Base-by-base conservation (phyloP, 75 land plant genomes). In the Sequoiadendron giganteum region DNA sequence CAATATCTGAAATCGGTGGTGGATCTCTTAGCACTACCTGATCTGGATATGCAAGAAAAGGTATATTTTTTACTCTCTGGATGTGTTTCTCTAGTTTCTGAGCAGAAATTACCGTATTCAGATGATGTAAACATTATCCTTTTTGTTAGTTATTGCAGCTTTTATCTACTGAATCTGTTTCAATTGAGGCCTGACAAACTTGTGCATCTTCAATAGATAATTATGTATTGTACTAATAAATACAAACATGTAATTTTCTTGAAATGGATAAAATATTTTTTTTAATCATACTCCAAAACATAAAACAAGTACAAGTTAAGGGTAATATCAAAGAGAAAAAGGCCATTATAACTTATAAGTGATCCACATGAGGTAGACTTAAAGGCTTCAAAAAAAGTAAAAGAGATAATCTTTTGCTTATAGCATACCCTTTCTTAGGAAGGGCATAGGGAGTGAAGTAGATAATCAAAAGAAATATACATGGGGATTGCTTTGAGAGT, bases 1-100 rank as follows among this genome's bases (percentile, higher is more conserved):
- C 34, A 87, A 39, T 89, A 95, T 58, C 87, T 96, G 88, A 95
- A 95, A 90, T 89, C 96, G 42, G 95, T 98, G 78, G 97, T 98
- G 83, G 92, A 94, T 84, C 88, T 96, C n/a, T 73, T 90, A 15
- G 88, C 86, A 77, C 87, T 92, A 54, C 34, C 90, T 68, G 98
- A 98, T 86, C 90, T 98, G 88, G 99, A 98, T 91, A 94, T 96
- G 32, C 99, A 95, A 90, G 99, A 98, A 65, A 98, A 96, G 99
- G 99, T 94, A 32, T 32, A 32, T 76, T 40, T 39, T 47, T n/a
- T 39, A 43, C 47, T 48, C 36, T 36, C 81, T 14, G 42, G 75
- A 5, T 87, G 38, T 47, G 34, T 36, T 21, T 52, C 3, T 73
- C 21, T 15, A 87, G 55, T 18, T 48, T 34, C 28, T 7, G 19